These are phyloP conservation scores for Penicillium ucsense DNA, from an alignment of 495 filamentous ascomycete genomes.

Conservation along the genomic window DNA sequence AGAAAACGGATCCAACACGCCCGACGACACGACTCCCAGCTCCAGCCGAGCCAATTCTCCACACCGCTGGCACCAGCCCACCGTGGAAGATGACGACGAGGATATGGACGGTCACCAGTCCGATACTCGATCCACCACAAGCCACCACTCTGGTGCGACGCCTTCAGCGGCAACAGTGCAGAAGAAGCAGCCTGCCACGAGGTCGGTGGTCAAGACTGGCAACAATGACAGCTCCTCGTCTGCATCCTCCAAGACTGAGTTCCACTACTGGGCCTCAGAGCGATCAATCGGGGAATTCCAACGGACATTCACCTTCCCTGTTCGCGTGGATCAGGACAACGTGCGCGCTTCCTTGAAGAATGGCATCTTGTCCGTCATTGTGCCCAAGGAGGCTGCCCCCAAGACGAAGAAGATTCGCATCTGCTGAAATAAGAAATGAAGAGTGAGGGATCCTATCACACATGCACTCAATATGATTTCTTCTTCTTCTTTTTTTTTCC, in stretches of 20 bases:
- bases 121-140: conserved; percentile 3
- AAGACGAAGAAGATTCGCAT: conserved; percentile 46
- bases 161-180: too few relatives aligned
- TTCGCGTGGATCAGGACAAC: conserved; percentile 61
- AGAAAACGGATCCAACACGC: background rate
- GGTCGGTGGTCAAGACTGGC: too few relatives aligned
- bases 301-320: conserved; percentile 68
- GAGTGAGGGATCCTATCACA: background rate
- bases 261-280: conserved; percentile 72
- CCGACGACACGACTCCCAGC: background rate
- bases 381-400: conserved; percentile 63
- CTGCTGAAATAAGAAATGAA: conserved; percentile 23
- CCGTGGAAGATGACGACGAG: conserved; percentile 55
- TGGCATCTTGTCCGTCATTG: conserved; percentile 59
- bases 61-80: conserved; percentile 35
- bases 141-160: conserved; percentile 2
- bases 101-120: conserved; percentile 11
- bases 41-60: background rate
- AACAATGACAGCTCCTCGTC: conserved; percentile 12
- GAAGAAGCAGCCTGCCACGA: conserved; percentile 3
- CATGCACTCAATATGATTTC: too few relatives aligned
- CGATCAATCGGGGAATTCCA: conserved; percentile 72
- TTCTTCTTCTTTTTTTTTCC: too few relatives aligned
- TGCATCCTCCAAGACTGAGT: background rate
- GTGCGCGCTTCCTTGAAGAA: conserved; percentile 70